Base-by-base conservation (phyloP, 2,329 filamentous ascomycete genomes). In the Diaporthe helianthi region DNA sequence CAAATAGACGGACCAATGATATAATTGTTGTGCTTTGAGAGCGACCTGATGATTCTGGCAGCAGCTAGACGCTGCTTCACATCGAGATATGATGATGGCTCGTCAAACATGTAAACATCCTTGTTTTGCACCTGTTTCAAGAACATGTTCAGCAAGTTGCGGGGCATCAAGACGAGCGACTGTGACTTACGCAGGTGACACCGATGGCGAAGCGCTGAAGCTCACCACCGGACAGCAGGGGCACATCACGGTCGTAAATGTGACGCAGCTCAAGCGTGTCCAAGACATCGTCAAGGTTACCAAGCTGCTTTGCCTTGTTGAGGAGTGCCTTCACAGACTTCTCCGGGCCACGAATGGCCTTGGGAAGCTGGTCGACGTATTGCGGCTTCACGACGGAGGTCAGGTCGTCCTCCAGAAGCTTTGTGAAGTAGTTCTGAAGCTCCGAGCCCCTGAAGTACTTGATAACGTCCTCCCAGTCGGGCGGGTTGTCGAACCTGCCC, bases 371-470 rank as follows among this genome's bases (percentile, higher is more conserved):
- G 77, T 99, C 96, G 76, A 99, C 96, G 85, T 99, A 98, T 84
- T 99, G 97, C 69, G 96, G 96, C 87, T 99, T 99, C 76, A 98
- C 94, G 69, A 99, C 93, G 71, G 97, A 95, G 86, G 98, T 98
- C 74, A 99, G 87, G 78, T 99, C 90, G 80, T 99, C 96, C 80
- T 99, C 96, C 70, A 99, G 87, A 53, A 99, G 89, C 83, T 98
- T 99, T 74, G 96, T 98, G 81, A 99, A 98, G 84, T 99, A 99
- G 85, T 99, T 98, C 83, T 99, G 96, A 76, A 99, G 83, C 81
- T 99, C 96, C 51, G 95, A 98, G 71, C 96, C 96, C 83, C 96
- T 91, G 87, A 98, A 99, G 82, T 99, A 92, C 85, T 96, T 97
- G 83, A 99, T 89, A 71, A 99, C 97, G 83, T 98, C 96, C 83